A percentile compares a stretch with the other conserved stretches of the same genome.
Conservation (phyloP, 768 basidiomycete genomes). For the Xanthoconium purpureum region DNA sequence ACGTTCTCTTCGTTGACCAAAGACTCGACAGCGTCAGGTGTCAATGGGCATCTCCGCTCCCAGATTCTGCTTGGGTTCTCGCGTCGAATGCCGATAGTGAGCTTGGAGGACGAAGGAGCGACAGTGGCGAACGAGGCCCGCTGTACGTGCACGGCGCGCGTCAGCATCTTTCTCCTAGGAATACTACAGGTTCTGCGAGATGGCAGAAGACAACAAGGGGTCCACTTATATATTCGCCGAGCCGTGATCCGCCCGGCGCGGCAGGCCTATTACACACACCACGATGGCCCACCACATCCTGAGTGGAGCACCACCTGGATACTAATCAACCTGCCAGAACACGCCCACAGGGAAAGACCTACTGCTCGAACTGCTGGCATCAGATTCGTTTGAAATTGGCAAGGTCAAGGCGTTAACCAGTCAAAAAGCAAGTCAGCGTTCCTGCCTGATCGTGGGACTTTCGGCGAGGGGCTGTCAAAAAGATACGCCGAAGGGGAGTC, state of each 20-base stretch:
- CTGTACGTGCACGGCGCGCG: conserved; percentile 17
- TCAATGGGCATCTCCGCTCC: conserved; percentile 84
- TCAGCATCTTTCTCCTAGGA: conserved; percentile 12
- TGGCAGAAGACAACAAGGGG: background rate
- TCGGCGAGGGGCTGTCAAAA: background rate
- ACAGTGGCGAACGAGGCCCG: conserved; percentile 24
- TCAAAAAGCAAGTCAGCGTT: background rate
- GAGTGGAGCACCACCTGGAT: background rate
- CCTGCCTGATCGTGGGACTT: background rate
- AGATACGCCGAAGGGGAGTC: conserved; percentile 61
- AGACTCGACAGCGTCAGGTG: conserved; percentile 65
- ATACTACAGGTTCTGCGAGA: background rate
- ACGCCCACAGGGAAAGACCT: background rate
- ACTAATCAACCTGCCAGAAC: background rate
- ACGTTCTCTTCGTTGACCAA: conserved; percentile 57
- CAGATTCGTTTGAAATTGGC: background rate
- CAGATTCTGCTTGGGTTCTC: conserved; percentile 81
- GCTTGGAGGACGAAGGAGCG: conserved; percentile 23
- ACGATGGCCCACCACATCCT: background rate
- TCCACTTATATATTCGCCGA: conserved; percentile 6
- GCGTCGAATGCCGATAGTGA: conserved; percentile 58
- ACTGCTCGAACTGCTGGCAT: background rate
- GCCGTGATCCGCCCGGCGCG: conserved; percentile 17
- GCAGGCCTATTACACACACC: no score
- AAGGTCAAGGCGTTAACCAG: background rate